Evolutionary conservation across 805 yeast species (phyloP), one percentile per base, ranked within the genome.

Genomic region (Nakazawaea wyomingensis): DNA sequence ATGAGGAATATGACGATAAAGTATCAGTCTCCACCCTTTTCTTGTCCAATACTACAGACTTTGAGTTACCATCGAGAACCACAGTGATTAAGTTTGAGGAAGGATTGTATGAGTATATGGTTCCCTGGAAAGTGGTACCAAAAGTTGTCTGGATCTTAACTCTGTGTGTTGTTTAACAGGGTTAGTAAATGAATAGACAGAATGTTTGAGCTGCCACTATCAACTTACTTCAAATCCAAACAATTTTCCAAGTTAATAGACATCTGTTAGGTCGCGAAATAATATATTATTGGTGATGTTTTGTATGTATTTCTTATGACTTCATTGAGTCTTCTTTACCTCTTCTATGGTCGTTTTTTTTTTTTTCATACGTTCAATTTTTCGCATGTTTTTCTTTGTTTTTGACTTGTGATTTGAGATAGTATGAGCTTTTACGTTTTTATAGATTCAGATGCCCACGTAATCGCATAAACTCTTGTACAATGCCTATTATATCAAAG

Each of bases 111-210:
- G 88, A 72, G 56, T 78, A 81, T 30, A 85, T 71, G 26, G 71
- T 64, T 1, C 93, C 95, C n/a, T 68, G 66, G 41, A 78, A 66
- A 7, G 67, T 66, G 21, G 71, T 69, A 53, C 82, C 87, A 36
- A 78, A 62, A 5, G 73, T 63, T 39, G 85, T 85, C 10, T 76
- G 72, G 41, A 84, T 66, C 54, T 69, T 76, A 45, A 85, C 85
- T 52, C 79, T 72, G 34, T 60, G 30, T 58, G 50, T n/a, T n/a
- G n/a, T n/a, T 52, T 11, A 24, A 8, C 22, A n/a, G 29, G n/a
- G 31, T 22, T 24, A 39, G 28, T 14, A 19, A 17, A 27, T 16
- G 7, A 8, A 24, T 24, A 24, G 10, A n/a, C n/a, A n/a, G n/a
- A n/a, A n/a, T n/a, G n/a, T n/a, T n/a, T n/a, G n/a, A n/a, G n/a